Percentiles rank a stretch among this genome's conserved stretches.
Conservation (phyloP, 305 asterid species). For the Salvia sclarea region DNA sequence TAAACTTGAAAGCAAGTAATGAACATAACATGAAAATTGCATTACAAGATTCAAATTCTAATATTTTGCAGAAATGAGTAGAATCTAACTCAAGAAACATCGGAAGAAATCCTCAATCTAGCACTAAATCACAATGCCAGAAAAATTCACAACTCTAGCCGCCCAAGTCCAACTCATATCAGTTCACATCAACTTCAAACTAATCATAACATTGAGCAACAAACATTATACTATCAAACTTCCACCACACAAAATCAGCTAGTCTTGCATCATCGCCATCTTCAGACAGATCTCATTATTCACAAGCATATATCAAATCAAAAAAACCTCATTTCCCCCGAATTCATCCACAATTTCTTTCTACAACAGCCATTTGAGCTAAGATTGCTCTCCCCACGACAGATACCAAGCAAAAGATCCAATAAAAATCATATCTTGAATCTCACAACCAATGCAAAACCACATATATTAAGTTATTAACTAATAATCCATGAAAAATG, state of each 20-base stretch:
- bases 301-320: constrained; percentile 2
- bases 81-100: not conserved
- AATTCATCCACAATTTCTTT: constrained; percentile 1
- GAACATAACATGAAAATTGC: not conserved
- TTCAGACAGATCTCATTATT: not conserved
- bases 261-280: not conserved
- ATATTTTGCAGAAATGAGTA: not conserved
- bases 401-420: constrained; percentile 12
- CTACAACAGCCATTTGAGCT: constrained; percentile 19
- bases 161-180: not conserved
- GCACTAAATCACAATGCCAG: constrained; percentile 10
- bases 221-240: not conserved
- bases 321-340: not conserved
- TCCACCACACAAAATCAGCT: constrained; percentile 25
- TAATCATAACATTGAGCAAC: constrained; percentile 5
- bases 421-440: constrained; percentile 22
- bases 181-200: constrained; percentile 21
- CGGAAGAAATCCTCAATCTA: not conserved
- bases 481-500: not conserved
- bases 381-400: constrained; percentile 18
- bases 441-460: constrained; percentile 5
- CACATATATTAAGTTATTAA: not conserved
- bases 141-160: constrained; percentile 1
- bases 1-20: not conserved
- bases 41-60: not conserved